Evolutionary conservation across 140 eudicot species (phyloP), one percentile per base, ranked within the genome.

Genomic region (Stevia rebaudiana): DNA sequence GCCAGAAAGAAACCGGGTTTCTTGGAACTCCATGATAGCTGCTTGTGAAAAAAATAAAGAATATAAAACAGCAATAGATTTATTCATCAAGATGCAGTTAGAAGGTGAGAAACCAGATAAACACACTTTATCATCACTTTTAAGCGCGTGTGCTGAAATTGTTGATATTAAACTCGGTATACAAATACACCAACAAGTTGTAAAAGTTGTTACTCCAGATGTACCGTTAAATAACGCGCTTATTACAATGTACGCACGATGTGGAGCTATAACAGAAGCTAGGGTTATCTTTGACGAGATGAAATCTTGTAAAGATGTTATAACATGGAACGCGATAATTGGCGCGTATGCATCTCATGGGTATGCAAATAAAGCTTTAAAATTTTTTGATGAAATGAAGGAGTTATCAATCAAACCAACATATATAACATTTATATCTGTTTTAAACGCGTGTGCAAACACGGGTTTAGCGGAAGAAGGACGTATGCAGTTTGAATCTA

Each of bases 331-430:
- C 30, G 95, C 98, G 5, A 88, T 88, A 82, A 85, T 91, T 12
- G 86, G 92, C 2, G 98, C 86, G 60, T 91, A 85, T 61, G 98
- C 96, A 25, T 79, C 89, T 56, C 98, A 91, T 72, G 98, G 96
- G 49, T 79, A 71, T 67, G 95, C 89, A 15, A 47, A 56, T 16
- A 33, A 56, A 39, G 63, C 63, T 3, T 75, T 91, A 40, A 65
- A 85, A 54, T 86, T 88, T 62, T 91, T 91, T 43, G 79, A 57
- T 57, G 74, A 18, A 41, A 88, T 91, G 98, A 85, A 83, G 84
- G 35, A 68, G 71, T 46, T 36, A 30, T 65, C 13, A 24, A 74
- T 88, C 4, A 69, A 59, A 35, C 98, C 98, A 31, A 91, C 96
- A 18, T 67, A 82, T 33, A 83, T 81, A 67, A 91, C 98, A 33